phyloP scores from a whole-genome alignment of 2,329 filamentous ascomycete genomes.

The Sporothrix schenckii region DNA sequence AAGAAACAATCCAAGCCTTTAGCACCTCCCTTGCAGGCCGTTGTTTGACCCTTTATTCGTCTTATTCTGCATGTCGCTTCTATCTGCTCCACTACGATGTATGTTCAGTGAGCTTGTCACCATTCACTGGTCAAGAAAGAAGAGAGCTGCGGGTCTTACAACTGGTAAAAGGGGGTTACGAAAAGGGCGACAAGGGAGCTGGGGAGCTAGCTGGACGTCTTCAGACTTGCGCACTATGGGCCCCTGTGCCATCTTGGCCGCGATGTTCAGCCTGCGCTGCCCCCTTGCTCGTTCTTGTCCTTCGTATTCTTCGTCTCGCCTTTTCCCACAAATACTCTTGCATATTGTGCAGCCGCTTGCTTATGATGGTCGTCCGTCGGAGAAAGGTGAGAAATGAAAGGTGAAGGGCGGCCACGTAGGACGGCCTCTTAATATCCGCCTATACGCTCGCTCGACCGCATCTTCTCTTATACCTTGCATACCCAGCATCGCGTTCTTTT shows the following conservation, averaged over 20 bases:
- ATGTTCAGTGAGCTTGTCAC: conserved; percentile 18
- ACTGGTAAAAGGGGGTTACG: neutral
- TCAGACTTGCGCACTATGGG: neutral
- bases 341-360: neutral
- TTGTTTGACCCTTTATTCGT: conserved; percentile 6
- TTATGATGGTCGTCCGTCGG: neutral
- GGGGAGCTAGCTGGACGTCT: neutral
- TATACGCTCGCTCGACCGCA: neutral
- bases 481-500: conserved; percentile 3
- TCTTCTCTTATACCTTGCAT: neutral
- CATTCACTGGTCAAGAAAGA: conserved; percentile 22
- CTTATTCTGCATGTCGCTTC: neutral
- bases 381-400: neutral
- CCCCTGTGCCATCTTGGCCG: neutral
- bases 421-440: conserved; percentile 9
- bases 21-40: neutral
- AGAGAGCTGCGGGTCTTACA: conserved; percentile 12
- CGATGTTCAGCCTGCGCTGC: neutral
- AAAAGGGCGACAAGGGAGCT: conserved; percentile 10
- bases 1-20: conserved; percentile 32
- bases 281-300: neutral
- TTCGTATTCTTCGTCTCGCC: conserved; percentile 1
- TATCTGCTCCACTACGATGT: neutral
- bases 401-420: conserved; percentile 1
- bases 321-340: too few relatives aligned